Percentiles rank a stretch among this genome's conserved stretches.
Conservation (phyloP, 164 flowering plant species). For the Taxillus chinensis region DNA sequence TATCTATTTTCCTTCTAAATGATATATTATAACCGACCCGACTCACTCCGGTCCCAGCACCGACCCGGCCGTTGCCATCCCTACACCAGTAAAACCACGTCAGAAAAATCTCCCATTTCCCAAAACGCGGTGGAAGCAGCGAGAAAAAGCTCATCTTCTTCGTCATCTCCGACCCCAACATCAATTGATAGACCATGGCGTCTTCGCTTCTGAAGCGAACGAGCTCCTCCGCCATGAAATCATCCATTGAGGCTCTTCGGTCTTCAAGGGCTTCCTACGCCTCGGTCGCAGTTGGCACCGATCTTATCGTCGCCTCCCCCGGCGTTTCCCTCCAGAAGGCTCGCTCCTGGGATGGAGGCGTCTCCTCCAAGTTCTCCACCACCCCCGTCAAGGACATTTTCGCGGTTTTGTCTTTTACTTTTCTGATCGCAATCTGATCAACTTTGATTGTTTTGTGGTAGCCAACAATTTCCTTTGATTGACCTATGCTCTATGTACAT, state of each 20-base stretch:
- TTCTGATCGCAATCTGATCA: too few species aligned
- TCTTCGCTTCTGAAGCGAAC: conserved; percentile 34
- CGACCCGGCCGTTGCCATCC: too few species aligned
- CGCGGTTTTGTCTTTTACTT: conserved; percentile 29
- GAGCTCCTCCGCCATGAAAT: conserved; percentile 15
- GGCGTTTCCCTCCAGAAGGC: conserved; percentile 83
- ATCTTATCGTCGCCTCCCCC: conserved; percentile 67
- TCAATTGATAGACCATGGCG: conserved; percentile 21
- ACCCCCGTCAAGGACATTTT: conserved; percentile 75
- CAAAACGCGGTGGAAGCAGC: too few species aligned
- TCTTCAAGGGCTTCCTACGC: conserved; percentile 36
- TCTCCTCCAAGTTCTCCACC: conserved; percentile 81
- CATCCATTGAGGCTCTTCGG: conserved; percentile 13
- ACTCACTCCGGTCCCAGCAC: too few species aligned
- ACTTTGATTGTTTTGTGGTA: too few species aligned
- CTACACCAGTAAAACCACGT: too few species aligned
- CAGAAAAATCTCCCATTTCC: not conserved
- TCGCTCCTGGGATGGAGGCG: conserved; percentile 93
- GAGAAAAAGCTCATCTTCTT: too few species aligned
- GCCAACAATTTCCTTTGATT: too few species aligned
- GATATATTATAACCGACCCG: too few species aligned
- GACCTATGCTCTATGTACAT: too few species aligned
- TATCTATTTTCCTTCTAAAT: too few species aligned
- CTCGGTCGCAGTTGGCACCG: conserved; percentile 60
- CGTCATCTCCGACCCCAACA: too few species aligned